Evolutionary conservation across 169 alveolate genomes (phyloP), one percentile per base, ranked within the genome.

Genomic region (Plasmodium gonderi): DNA sequence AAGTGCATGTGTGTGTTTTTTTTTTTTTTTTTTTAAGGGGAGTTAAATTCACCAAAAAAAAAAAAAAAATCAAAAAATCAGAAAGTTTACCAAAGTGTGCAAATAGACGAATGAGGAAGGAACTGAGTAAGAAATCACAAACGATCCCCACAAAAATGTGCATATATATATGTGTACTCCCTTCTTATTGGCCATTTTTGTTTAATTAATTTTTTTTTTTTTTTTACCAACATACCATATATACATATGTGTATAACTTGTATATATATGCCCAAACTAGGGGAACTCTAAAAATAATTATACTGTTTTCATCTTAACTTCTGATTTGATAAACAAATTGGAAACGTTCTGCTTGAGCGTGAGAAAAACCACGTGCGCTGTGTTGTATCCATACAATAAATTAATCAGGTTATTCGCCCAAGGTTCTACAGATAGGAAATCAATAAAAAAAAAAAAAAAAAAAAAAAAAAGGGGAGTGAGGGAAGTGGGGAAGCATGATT

Each of bases 301-400:
- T 12, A 33, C 47, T 12, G 45, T 45, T 81, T 81, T 81, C 23
- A 67, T 29, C 20, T 81, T 49, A 5, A 7, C 31, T 42, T 42
- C 33, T 42, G 67, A 8, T 7, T 31, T 49, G 9, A 31, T n/a
- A 49, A 47, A 83, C 64, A 83, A 29, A 83, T 29, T 83, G 14
- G 14, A 17, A 23, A 69, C 12, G 36, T 49, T 68, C 4, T 83
- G 78, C 38, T 60, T 72, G 29, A 83, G 38, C 8, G 92, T 83
- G 31, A 51, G 14, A 40, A 83, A 45, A 49, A 83, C 75, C 9
- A 83, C 29, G 36, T 72, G 72, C 14, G 92, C 79, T 9, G 45
- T 83, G 78, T 83, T 83, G 68, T 83, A 83, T 1, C 83, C 83
- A 26, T 69, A 68, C 31, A 83, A 29, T 26, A 83, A 69, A 47